A percentile compares a stretch with the other conserved stretches of the same genome.
Evolutionary conservation across 805 yeast genomes (phyloP).

Genomic region (Kazachstania taianensis): DNA sequence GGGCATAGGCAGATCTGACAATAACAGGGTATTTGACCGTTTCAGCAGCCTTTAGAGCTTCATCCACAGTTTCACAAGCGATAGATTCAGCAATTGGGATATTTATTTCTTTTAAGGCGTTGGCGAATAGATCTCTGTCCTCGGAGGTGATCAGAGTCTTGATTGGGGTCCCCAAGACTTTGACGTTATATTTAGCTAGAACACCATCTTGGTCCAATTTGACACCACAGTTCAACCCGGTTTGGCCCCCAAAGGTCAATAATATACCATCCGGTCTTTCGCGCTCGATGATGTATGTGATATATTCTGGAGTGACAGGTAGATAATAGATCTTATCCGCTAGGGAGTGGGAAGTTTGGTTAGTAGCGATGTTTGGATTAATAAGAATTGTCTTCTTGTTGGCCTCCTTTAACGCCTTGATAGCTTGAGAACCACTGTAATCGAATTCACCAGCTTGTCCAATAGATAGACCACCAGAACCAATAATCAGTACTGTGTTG

Average conservation of each 20-base stretch:
- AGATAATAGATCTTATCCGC: constrained; percentile 93
- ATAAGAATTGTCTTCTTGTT: constrained; percentile 75
- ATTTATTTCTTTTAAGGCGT: constrained; percentile 87
- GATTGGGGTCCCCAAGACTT: constrained; percentile 96
- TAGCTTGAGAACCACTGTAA: constrained; percentile 95
- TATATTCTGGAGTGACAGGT: constrained; percentile 95
- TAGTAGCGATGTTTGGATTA: constrained; percentile 94
- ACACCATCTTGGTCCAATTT: constrained; percentile 91
- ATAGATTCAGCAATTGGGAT: constrained; percentile 95
- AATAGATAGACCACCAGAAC: constrained; percentile 94
- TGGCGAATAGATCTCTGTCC: constrained; percentile 93
- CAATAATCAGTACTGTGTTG: constrained; percentile 68
- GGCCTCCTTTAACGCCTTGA: constrained; percentile 88
- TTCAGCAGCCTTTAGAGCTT: constrained; percentile 84
- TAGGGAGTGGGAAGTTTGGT: constrained; percentile 88
- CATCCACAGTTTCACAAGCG: constrained; percentile 90
- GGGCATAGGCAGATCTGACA: constrained; percentile 93
- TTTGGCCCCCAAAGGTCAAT: constrained; percentile 97
- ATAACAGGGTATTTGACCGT: constrained; percentile 89
- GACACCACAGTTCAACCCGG: constrained; percentile 93
- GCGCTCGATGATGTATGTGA: constrained; percentile 87
- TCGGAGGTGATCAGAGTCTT: constrained; percentile 92
- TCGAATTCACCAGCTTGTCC: constrained; percentile 99
- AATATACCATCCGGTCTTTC: constrained; percentile 95
- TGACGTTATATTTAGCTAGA: constrained; percentile 79